Conservation (phyloP, 2,329 filamentous ascomycete genomes). For the Beauveria bassiana region DNA sequence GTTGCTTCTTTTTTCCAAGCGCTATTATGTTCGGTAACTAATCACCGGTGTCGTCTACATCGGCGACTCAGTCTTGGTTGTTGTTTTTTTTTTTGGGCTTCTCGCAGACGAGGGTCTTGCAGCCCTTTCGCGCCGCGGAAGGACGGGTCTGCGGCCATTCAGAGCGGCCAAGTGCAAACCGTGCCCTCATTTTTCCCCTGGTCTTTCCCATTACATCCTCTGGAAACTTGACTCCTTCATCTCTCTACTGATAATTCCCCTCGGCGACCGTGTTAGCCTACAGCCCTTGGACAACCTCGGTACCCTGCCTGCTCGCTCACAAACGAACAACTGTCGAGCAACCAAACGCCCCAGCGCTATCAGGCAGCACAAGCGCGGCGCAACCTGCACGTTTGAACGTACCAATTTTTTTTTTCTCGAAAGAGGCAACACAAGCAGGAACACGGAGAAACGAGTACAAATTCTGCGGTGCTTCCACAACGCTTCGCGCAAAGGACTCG, state of each 20-base stretch:
- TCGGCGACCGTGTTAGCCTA: not conserved
- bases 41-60: not conserved
- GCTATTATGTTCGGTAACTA: not conserved
- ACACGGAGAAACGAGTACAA: too few species aligned
- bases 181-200: not conserved
- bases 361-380: not conserved
- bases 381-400: not conserved
- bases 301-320: not conserved
- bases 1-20: not conserved
- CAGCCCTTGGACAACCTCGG: not conserved
- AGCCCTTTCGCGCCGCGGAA: not conserved
- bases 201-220: not conserved
- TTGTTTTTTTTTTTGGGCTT: not conserved
- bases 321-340: not conserved
- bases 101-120: not conserved
- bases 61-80: not conserved
- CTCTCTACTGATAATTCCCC: not conserved
- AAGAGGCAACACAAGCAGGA: not conserved
- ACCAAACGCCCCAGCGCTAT: not conserved
- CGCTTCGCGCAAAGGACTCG: not conserved
- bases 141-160: not conserved
- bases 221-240: not conserved
- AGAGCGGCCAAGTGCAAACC: conserved; percentile 5
- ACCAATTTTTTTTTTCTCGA: not conserved
- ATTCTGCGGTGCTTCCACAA: not conserved